A percentile compares a stretch with the other conserved stretches of the same genome.
Evolutionary conservation across 345 rosid genomes (phyloP).

Genomic region (Bretschneidera sinensis): DNA sequence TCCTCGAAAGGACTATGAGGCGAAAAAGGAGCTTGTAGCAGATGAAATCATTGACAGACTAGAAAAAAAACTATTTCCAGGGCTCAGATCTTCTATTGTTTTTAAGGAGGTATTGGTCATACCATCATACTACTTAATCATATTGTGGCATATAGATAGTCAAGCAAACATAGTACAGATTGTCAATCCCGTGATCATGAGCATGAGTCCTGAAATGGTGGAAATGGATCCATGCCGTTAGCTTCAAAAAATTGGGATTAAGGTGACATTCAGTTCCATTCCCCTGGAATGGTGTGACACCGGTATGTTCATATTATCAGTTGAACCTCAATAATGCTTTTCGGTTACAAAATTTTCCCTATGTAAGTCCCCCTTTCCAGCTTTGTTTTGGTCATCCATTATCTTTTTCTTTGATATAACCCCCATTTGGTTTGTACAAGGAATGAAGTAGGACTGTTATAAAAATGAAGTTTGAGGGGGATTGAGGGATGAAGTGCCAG

Average conservation of each 20-base stretch:
- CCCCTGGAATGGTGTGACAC: not conserved
- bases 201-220: not conserved
- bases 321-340: not conserved
- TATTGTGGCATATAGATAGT: not conserved
- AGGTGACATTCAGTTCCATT: not conserved
- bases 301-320: not conserved
- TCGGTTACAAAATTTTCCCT: not conserved
- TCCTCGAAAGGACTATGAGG: slow-evolving; percentile 66
- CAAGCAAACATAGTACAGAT: no score
- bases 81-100: slow-evolving; percentile 63
- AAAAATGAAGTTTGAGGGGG: no score
- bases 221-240: not conserved
- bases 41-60: slow-evolving; percentile 63
- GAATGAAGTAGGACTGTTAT: no score
- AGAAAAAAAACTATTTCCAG: slow-evolving; percentile 80
- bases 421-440: no score
- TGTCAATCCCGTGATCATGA: not conserved
- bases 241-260: not conserved
- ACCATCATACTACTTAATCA: not conserved
- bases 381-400: no score
- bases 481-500: no score
- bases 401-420: no score
- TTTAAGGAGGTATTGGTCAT: slow-evolving; percentile 64
- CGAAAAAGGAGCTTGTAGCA: slow-evolving; percentile 65
- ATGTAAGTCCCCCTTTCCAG: no score